Base-by-base conservation (phyloP, 805 yeast genomes). In the Cyberlindnera xylosilytica region DNA sequence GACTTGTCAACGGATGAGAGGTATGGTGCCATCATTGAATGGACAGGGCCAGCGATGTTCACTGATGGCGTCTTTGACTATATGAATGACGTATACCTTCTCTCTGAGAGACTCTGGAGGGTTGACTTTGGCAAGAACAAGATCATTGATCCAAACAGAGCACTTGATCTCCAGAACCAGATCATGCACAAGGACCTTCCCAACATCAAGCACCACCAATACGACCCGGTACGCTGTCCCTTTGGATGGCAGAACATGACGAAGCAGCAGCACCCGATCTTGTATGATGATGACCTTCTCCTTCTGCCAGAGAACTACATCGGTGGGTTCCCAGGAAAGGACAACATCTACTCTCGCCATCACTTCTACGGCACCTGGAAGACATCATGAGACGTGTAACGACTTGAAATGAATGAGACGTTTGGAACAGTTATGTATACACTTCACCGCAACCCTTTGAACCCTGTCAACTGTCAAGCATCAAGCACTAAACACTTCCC, bases 261-360 rank as follows among this genome's bases (percentile, higher is more conserved):
- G 5, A 45, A 45, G 34, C 47, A 41, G 28, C 45, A 39, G 38
- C 44, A 45, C 23, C 52, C 52, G 13, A 42, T 48, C 16, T 33
- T 48, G 19, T 33, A 42, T 20, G 52, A 80, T 4, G 84, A 83
- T 48, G 90, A 83, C 60, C 74, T 84, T n/a, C 60, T 84, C 61
- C 69, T 84, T 3, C 65, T 83, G 43, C 90, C 91, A 17, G 79
- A 80, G 42, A 78, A 84, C 1, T 66, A 79, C 20, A 79, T 79
- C 52, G 72, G 79, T 46, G 84, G 85, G 0, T 79, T 74, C 36
- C 33, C 29, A 34, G 50, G 58, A 12, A 58, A 59, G 3, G 43
- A 42, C 3, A 70, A 79, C 54, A 83, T 83, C 4, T 77, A 73
- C 52, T 81, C 73, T 1, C 68, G 72, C 47, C 86, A 80, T 54